Conservation (phyloP, 176 grass and related monocot genomes). For the Aechmea fasciata region DNA sequence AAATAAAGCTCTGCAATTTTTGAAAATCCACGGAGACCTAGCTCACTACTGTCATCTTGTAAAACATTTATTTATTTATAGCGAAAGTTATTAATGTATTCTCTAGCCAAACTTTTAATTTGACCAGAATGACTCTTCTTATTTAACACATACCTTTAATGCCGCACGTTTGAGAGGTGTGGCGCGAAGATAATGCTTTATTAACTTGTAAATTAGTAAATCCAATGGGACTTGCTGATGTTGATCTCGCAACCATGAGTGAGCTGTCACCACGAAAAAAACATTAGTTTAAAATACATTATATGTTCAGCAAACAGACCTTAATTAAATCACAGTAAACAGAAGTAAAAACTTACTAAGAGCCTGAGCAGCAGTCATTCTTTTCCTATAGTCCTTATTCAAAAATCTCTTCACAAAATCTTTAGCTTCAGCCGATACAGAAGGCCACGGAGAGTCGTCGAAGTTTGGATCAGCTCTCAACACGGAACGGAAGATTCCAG, state of each 20-base stretch:
- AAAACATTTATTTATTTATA: too few species aligned
- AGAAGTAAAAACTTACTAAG: conserved; percentile 60
- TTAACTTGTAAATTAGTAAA: conserved; percentile 73
- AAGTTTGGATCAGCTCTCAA: conserved; percentile 96
- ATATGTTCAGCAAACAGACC: not conserved
- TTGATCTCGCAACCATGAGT: conserved; percentile 82
- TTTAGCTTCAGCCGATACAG: conserved; percentile 75
- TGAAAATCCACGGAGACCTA: too few species aligned
- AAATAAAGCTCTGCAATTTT: too few species aligned
- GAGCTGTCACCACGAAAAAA: conserved; percentile 35
- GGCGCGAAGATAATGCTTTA: conserved; percentile 87
- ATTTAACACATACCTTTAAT: conserved; percentile 43
- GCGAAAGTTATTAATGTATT: not conserved
- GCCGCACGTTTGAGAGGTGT: conserved; percentile 80
- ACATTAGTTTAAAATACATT: not conserved
- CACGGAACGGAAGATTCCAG: conserved; percentile 97
- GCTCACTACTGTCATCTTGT: too few species aligned
- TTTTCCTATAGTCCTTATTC: conserved; percentile 97
- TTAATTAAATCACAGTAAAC: conserved; percentile 5
- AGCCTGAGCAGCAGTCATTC: conserved; percentile 98
- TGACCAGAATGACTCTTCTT: conserved; percentile 9
- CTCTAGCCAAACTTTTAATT: conserved; percentile 10
- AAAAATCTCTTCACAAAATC: conserved; percentile 98
- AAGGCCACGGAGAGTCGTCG: conserved; percentile 88
- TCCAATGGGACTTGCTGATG: conserved; percentile 69